Evolutionary conservation across 495 filamentous ascomycete genomes (phyloP).

Genomic region (Talaromyces trachyspermus): DNA sequence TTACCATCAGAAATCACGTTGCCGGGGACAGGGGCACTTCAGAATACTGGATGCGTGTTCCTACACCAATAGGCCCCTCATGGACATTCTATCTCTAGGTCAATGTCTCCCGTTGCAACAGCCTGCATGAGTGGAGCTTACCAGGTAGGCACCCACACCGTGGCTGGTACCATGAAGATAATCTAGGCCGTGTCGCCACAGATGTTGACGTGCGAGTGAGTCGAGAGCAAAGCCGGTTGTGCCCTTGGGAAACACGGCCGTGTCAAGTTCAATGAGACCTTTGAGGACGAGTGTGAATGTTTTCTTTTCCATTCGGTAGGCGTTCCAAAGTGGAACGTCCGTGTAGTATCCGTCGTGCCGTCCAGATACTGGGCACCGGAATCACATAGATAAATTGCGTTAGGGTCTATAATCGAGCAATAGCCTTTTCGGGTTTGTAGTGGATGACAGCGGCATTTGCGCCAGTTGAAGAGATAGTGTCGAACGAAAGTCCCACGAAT

Average conservation of each 20-base stretch:
- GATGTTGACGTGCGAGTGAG: conserved; percentile 76
- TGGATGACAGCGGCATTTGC: conserved; percentile 96
- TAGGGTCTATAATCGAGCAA: conserved; percentile 82
- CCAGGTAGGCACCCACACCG: conserved; percentile 83
- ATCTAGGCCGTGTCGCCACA: conserved; percentile 90
- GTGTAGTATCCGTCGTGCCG: conserved; percentile 93
- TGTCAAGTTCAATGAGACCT: conserved; percentile 88
- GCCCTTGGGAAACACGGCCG: conserved; percentile 86
- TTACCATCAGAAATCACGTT: conserved; percentile 82
- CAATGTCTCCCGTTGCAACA: neutral
- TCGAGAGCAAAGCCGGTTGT: conserved; percentile 92
- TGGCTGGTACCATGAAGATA: conserved; percentile 97
- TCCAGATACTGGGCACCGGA: conserved; percentile 93
- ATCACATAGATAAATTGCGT: conserved; percentile 89
- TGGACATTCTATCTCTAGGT: conserved; percentile 67
- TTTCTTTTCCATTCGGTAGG: conserved; percentile 82
- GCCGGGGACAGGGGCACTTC: conserved; percentile 84
- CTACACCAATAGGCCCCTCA: conserved; percentile 95
- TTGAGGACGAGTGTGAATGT: conserved; percentile 95
- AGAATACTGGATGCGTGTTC: conserved; percentile 81
- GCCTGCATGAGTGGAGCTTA: conserved; percentile 19
- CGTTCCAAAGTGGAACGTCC: conserved; percentile 85
- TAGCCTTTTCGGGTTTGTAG: conserved; percentile 84
- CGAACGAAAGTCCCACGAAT: conserved; percentile 89
- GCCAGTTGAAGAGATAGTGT: conserved; percentile 92